Conservation (phyloP, 2,329 filamentous ascomycete genomes). For the Trichoderma citrinoviride region DNA sequence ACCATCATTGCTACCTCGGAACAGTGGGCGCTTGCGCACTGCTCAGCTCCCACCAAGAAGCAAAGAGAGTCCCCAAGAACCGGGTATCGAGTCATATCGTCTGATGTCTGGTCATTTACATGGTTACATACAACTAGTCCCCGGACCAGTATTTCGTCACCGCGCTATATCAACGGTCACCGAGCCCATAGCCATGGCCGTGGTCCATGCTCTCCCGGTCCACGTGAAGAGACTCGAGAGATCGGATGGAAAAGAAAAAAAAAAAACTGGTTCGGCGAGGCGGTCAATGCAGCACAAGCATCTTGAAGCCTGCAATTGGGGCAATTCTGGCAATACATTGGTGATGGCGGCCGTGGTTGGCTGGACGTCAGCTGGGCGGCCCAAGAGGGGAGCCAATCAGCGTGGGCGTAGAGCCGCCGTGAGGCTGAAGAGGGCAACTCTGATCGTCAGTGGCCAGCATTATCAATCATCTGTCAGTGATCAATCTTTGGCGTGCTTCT, state of each 20-base stretch:
- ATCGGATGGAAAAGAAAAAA: background rate
- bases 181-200: background rate
- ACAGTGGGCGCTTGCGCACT: background rate
- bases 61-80: no score
- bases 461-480: background rate
- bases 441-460: background rate
- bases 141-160: background rate
- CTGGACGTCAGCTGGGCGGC: background rate
- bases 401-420: constrained; percentile 22
- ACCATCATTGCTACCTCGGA: background rate
- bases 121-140: no score
- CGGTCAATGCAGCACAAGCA: background rate
- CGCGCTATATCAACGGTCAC: background rate
- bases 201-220: background rate
- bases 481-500: no score
- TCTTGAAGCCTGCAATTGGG: background rate
- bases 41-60: background rate
- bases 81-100: background rate
- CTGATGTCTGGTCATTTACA: background rate
- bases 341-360: constrained; percentile 19
- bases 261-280: background rate
- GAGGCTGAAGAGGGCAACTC: constrained; percentile 23
- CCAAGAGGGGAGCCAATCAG: constrained; percentile 21
- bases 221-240: background rate
- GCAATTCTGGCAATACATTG: background rate